Conservation (phyloP, 1,139 yeast species). For the Torulaspora pretoriensis region DNA sequence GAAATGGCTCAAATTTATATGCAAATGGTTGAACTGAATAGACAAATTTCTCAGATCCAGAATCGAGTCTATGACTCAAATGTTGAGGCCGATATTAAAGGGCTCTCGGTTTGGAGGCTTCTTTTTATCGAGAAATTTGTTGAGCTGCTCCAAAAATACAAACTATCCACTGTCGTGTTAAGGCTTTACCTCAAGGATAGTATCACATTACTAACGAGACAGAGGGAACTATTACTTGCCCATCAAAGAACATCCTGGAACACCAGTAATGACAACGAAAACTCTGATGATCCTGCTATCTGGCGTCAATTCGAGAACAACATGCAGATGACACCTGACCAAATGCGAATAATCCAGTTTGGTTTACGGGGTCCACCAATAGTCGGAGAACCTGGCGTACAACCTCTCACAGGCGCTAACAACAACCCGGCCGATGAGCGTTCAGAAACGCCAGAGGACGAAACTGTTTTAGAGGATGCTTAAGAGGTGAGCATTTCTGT, state of each 20-base stretch:
- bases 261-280: slow-evolving; percentile 12
- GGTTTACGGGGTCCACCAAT: slow-evolving; percentile 23
- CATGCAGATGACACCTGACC: slow-evolving; percentile 25
- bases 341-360: slow-evolving; percentile 29
- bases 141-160: slow-evolving; percentile 30
- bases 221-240: slow-evolving; percentile 33
- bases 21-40: slow-evolving; percentile 33
- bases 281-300: slow-evolving; percentile 19
- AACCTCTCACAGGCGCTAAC: slow-evolving; percentile 14
- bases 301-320: slow-evolving; percentile 24
- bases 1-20: slow-evolving; percentile 36
- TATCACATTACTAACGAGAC: slow-evolving; percentile 34
- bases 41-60: slow-evolving; percentile 32
- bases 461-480: slow-evolving; percentile 22
- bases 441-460: slow-evolving; percentile 32
- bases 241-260: slow-evolving; percentile 26
- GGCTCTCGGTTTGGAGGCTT: slow-evolving; percentile 32
- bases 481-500: not conserved
- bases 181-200: slow-evolving; percentile 35
- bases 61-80: slow-evolving; percentile 24
- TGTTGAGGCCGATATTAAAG: slow-evolving; percentile 25
- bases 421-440: slow-evolving; percentile 22
- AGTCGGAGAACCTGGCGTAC: slow-evolving; percentile 14
- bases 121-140: slow-evolving; percentile 30
- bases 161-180: slow-evolving; percentile 33